A percentile compares a stretch with the other conserved stretches of the same genome.
Evolutionary conservation across 495 filamentous ascomycete species (phyloP).

Genomic region (Hyaloscypha variabilis): DNA sequence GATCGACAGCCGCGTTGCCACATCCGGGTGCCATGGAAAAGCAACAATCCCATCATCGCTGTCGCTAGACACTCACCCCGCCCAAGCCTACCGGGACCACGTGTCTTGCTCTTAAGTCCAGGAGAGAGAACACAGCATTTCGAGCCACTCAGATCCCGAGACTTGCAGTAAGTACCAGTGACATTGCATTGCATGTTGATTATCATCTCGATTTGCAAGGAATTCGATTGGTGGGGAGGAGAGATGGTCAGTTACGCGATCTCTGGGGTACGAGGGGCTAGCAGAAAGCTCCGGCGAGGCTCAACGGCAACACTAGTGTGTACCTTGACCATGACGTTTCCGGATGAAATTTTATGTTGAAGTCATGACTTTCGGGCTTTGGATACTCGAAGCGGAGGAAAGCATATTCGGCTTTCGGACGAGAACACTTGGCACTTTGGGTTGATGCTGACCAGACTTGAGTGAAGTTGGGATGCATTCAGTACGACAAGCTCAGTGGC

Average conservation of each 20-base stretch:
- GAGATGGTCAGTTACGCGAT: neutral
- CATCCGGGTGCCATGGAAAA: neutral
- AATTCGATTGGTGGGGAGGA: neutral
- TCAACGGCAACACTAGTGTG: neutral
- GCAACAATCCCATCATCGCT: neutral
- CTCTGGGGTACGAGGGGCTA: neutral
- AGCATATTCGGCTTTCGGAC: too few relatives aligned
- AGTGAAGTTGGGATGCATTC: neutral
- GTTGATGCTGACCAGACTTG: neutral
- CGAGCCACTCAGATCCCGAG: neutral
- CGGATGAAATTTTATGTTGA: conserved; percentile 11
- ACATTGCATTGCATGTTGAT: conserved; percentile 6
- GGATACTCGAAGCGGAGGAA: too few relatives aligned
- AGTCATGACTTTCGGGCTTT: conserved; percentile 10
- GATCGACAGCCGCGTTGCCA: neutral
- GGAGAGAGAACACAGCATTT: neutral
- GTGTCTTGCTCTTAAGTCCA: too few relatives aligned
- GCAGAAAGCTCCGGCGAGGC: conserved; percentile 18
- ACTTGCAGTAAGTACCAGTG: neutral
- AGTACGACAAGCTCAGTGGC: neutral
- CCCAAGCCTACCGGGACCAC: too few relatives aligned
- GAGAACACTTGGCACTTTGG: too few relatives aligned
- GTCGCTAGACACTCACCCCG: neutral
- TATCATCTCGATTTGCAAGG: neutral
- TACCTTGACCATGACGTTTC: conserved; percentile 16